Percentiles rank a stretch among this genome's conserved stretches.
Evolutionary conservation across 768 basidiomycete genomes (phyloP).

Genomic region (Pleurotus platypus): DNA sequence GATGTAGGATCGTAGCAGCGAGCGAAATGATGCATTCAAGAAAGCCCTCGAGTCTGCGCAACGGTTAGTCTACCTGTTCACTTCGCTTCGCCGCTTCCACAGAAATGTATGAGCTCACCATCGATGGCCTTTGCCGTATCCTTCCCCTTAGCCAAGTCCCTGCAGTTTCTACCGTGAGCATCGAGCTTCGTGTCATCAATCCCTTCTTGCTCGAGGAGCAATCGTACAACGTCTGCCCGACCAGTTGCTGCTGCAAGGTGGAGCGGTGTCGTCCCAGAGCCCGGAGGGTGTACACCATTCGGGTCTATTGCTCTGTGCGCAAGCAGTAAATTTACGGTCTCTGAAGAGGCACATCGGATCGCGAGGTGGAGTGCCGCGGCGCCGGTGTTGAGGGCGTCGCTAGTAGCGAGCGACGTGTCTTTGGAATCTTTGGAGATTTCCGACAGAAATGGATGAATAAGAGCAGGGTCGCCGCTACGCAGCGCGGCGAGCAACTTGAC

Average conservation of each 20-base stretch:
- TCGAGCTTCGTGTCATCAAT: conserved; percentile 81
- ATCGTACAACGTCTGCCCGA: conserved; percentile 64
- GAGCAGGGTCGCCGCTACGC: conserved; percentile 67
- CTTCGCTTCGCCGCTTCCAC: neutral
- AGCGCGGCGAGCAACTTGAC: conserved; percentile 64
- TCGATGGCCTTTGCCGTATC: conserved; percentile 67
- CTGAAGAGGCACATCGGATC: conserved; percentile 73
- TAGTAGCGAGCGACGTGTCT: conserved; percentile 22
- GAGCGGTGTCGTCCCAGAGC: conserved; percentile 70
- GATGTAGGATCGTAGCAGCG: conserved; percentile 69
- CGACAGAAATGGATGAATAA: conserved; percentile 78
- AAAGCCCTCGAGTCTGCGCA: conserved; percentile 72
- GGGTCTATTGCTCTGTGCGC: conserved; percentile 76
- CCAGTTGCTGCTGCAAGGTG: conserved; percentile 69
- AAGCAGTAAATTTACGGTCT: conserved; percentile 66
- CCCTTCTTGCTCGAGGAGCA: conserved; percentile 75
- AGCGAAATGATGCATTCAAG: conserved; percentile 71
- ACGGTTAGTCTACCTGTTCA: neutral
- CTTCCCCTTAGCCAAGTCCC: conserved; percentile 69
- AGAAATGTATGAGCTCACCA: conserved; percentile 36
- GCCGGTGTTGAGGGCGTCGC: conserved; percentile 51
- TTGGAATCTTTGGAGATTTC: conserved; percentile 70
- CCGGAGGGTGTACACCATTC: conserved; percentile 71
- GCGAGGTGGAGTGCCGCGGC: conserved; percentile 80
- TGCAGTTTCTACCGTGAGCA: conserved; percentile 57